These are phyloP conservation scores for Hibiscus mutabilis DNA, from an alignment of 345 rosid genomes.

Conservation along the genomic window DNA sequence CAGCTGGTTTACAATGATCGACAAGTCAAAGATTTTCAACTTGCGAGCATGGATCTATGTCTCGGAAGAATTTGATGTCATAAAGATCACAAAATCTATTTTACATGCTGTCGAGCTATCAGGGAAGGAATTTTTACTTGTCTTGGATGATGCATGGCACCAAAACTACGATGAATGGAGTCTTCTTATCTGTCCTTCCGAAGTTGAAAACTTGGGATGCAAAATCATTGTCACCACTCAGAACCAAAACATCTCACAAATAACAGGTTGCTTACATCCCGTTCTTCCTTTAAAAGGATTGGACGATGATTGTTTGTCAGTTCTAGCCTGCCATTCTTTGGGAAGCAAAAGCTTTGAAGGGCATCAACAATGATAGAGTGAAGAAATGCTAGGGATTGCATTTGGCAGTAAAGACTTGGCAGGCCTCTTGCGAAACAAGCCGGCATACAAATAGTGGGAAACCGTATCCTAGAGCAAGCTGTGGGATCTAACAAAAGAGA, in stretches of 20 bases:
- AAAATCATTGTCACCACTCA: conserved; percentile 28
- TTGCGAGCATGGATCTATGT: conserved; percentile 17
- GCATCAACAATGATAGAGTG: conserved; percentile 2
- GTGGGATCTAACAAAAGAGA: conserved; percentile 5
- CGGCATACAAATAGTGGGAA: conserved; percentile 4
- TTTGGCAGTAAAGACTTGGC: conserved; percentile 12
- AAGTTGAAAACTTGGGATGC: background rate
- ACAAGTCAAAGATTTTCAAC: background rate
- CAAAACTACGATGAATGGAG: background rate
- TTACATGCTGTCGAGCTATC: background rate
- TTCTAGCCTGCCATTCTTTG: conserved; percentile 18
- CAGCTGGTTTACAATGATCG: conserved; percentile 11
- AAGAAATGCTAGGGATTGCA: conserved; percentile 9
- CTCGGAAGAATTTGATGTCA: conserved; percentile 14
- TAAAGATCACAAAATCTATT: background rate
- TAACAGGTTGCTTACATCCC: background rate
- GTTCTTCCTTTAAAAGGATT: background rate
- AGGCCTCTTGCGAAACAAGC: conserved; percentile 4
- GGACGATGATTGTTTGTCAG: conserved; percentile 8
- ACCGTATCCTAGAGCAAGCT: conserved; percentile 1
- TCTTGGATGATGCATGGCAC: conserved; percentile 29
- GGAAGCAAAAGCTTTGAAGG: background rate
- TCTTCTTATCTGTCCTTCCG: background rate
- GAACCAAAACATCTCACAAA: conserved; percentile 2
- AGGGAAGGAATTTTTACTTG: conserved; percentile 17